Percentiles rank a stretch among this genome's conserved stretches.
Conservation (phyloP, 2,329 filamentous ascomycete genomes). For the Phoma sp. region DNA sequence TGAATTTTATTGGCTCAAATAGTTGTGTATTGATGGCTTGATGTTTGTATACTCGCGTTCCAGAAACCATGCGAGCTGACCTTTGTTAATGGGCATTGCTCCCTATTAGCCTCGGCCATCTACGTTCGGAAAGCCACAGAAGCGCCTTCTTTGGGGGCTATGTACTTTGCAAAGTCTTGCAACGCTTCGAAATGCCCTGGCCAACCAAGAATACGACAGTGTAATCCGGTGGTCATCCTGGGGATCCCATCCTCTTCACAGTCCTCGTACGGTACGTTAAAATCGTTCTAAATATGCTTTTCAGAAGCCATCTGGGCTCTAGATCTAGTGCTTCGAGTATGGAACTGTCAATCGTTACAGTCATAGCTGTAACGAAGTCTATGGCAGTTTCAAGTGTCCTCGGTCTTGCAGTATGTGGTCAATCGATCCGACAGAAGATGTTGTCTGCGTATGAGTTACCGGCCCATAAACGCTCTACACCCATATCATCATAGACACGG, state of each 20-base stretch:
- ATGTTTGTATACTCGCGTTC: no score
- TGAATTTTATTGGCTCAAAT: no score
- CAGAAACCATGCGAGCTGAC: no score
- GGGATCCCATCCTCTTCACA: conserved; percentile 37
- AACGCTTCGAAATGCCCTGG: conserved; percentile 60
- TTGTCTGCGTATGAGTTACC: conserved; percentile 62
- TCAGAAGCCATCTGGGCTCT: conserved; percentile 54
- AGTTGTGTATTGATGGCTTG: no score
- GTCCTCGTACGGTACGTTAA: conserved; percentile 62
- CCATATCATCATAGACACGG: conserved; percentile 53
- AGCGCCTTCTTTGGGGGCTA: conserved; percentile 59
- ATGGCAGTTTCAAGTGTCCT: conserved; percentile 56
- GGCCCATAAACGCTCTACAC: conserved; percentile 58
- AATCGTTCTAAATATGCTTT: conserved; percentile 54
- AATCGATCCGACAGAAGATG: conserved; percentile 62
- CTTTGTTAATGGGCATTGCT: conserved; percentile 52
- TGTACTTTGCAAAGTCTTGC: conserved; percentile 61
- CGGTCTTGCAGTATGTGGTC: conserved; percentile 51
- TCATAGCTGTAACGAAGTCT: conserved; percentile 64
- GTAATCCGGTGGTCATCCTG: conserved; percentile 61
- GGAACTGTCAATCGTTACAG: conserved; percentile 60
- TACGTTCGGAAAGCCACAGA: conserved; percentile 62
- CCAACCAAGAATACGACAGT: conserved; percentile 61
- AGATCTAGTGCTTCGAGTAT: conserved; percentile 52
- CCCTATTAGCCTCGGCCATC: conserved; percentile 59